These are phyloP conservation scores for Chlamydomonas sphaeroides DNA, from an alignment of 139 green algal species.

Conservation along the genomic window DNA sequence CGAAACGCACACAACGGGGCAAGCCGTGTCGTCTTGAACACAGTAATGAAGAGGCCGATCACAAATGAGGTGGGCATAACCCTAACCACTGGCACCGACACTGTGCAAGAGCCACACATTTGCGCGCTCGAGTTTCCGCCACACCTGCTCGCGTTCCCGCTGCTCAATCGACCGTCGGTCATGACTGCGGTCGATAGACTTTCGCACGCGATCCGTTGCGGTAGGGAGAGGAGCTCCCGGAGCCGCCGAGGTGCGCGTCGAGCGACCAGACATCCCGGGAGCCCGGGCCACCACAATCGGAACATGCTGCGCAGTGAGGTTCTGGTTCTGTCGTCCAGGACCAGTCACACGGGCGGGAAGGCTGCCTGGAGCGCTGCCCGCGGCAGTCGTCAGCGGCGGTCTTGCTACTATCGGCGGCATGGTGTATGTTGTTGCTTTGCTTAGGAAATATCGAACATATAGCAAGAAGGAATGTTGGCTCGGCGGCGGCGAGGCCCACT, in stretches of 20 bases:
- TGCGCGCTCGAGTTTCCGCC: too few species aligned
- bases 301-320: background rate
- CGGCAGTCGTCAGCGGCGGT: background rate
- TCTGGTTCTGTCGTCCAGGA: slow-evolving; percentile 17
- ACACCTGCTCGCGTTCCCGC: slow-evolving; percentile 11
- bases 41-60: too few species aligned
- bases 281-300: slow-evolving; percentile 1
- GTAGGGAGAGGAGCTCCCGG: background rate
- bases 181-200: slow-evolving; percentile 30
- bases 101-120: too few species aligned
- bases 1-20: too few species aligned
- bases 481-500: too few species aligned
- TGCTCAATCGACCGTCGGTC: slow-evolving; percentile 17
- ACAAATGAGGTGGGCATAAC: too few species aligned
- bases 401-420: background rate
- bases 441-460: too few species aligned
- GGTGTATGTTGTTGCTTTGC: too few species aligned
- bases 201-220: slow-evolving; percentile 11
- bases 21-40: too few species aligned
- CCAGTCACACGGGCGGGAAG: slow-evolving; percentile 38
- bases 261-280: background rate
- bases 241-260: slow-evolving; percentile 27
- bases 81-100: too few species aligned
- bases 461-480: too few species aligned
- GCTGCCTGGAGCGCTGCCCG: background rate